Base-by-base conservation (phyloP, 176 grass and related monocot genomes). In the Otatea glauca region DNA sequence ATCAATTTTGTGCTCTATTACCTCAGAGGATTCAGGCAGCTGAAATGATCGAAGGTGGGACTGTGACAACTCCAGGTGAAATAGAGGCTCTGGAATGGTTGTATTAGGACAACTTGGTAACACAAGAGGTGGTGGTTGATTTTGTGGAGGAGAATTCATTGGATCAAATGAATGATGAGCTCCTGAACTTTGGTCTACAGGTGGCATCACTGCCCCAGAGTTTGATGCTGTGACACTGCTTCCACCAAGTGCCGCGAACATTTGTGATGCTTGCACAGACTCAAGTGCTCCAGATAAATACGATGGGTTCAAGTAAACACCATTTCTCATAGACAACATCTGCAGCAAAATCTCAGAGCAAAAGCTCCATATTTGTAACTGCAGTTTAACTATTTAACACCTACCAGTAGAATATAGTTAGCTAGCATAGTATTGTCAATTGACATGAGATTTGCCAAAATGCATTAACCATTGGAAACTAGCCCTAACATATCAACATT, bases 281-380 rank as follows among this genome's bases (percentile, higher is more conserved):
- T 94, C 90, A 70, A 94, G 87, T 48, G 87, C 88, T 76, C 92
- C 92, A 51, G 91, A 93, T 50, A 95, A 58, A 75, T 92, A 98
- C 0, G 81, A 91, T 61, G 91, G 89, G 77, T 95, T 88, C 73
- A 97, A 83, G 83, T 90, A 93, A 88, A 98, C 81, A 49, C 93
- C 93, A 47, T 98, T 95, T 91, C 93, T 90, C 96, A 98, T 90
- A 58, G 96, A 95, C 47, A 98, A 21, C 89, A 98, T 98, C 96
- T 98, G 85, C 13, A 48, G 79, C 11, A 78, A 58, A 39, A 83
- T 51, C n/a, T 25, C 38, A 65, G 35, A 74, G 14, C 49, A 13
- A 45, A 43, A 41, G 42, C 11, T 59, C 65, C 16, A 67, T 24
- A 43, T 72, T 12, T 63, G 5, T 41, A 21, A 24, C 20, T 70